A percentile compares a stretch with the other conserved stretches of the same genome.
Conservation (phyloP, 345 rosid genomes). For the Syzygium grande region DNA sequence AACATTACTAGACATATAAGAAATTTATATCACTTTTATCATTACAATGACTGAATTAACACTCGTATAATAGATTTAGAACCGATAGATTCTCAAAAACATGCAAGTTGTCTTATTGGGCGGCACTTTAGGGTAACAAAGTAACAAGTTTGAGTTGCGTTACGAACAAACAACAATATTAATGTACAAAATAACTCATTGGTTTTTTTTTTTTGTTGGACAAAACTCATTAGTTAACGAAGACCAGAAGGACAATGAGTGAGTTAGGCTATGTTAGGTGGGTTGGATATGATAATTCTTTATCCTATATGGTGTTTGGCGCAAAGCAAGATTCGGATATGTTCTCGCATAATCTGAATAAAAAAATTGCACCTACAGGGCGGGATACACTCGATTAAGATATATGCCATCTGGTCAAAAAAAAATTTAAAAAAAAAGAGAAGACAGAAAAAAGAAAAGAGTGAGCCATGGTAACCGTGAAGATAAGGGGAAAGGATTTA, state of each 20-base stretch:
- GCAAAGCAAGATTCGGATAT: neutral
- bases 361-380: neutral
- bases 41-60: neutral
- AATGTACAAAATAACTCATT: no score
- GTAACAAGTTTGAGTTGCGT: no score
- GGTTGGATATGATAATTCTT: accelerated
- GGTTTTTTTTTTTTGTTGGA: no score
- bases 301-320: neutral
- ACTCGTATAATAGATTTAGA: no score
- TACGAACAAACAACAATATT: no score
- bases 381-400: accelerated
- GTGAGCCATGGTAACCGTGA: neutral
- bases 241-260: neutral
- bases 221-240: neutral
- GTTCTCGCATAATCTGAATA: neutral
- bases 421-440: neutral
- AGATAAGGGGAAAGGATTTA: neutral
- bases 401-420: neutral
- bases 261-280: neutral
- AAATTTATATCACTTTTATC: neutral
- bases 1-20: neutral
- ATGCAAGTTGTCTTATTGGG: no score
- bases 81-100: no score
- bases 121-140: no score
- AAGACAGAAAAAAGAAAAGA: neutral